A percentile compares a stretch with the other conserved stretches of the same genome.
phyloP scores from a whole-genome alignment of 306 rosid genomes.

The Crataegus laevigata region DNA sequence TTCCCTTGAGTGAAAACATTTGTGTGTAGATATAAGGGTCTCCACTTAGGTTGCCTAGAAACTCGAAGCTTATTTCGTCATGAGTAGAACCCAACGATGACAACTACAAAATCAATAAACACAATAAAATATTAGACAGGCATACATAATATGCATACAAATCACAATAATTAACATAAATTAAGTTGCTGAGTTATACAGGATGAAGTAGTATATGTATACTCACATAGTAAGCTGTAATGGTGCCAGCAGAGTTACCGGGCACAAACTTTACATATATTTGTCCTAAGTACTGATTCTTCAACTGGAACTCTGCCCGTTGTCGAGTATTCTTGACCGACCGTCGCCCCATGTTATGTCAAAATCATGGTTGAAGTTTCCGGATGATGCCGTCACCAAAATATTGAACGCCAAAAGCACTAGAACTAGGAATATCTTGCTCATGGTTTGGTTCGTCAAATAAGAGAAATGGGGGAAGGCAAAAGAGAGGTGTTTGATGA shows the following conservation, averaged over 20 bases:
- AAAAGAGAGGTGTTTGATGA: neutral
- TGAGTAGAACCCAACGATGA: constrained; percentile 41
- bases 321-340: constrained; percentile 15
- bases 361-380: constrained; percentile 45
- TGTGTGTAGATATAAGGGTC: constrained; percentile 63
- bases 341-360: constrained; percentile 58
- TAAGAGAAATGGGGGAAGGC: neutral
- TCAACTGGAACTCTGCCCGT: constrained; percentile 6
- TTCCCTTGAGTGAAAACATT: constrained; percentile 48
- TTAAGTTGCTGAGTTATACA: neutral
- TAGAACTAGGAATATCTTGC: neutral
- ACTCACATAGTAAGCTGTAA: constrained; percentile 50
- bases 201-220: no score
- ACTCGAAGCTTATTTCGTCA: constrained; percentile 66
- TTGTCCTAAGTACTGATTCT: constrained; percentile 43
- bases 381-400: constrained; percentile 3
- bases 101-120: constrained; percentile 25
- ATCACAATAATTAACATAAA: neutral
- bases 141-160: neutral
- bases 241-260: constrained; percentile 28
- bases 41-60: constrained; percentile 59
- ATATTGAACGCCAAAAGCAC: neutral
- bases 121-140: neutral
- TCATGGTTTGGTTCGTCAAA: neutral
- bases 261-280: constrained; percentile 68